Evolutionary conservation across 257 asterid species (phyloP).

Genomic region (Salvia rosmarinus): DNA sequence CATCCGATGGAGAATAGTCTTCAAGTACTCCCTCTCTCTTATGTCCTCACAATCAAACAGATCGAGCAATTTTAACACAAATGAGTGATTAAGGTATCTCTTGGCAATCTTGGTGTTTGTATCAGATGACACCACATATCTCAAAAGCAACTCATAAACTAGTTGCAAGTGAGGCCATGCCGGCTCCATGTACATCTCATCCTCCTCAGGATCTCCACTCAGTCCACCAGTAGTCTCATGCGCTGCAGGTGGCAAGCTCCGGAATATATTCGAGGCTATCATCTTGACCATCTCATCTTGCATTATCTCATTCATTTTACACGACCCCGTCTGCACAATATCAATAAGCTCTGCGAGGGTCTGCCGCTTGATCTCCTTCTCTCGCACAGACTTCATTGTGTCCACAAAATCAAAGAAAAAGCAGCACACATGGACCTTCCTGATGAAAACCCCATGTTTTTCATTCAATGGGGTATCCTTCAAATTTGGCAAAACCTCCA

Average conservation of each 20-base stretch:
- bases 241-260: conserved; percentile 70
- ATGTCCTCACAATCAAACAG: conserved; percentile 83
- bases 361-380: conserved; percentile 94
- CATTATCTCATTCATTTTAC: conserved; percentile 88
- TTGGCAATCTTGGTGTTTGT: conserved; percentile 76
- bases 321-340: conserved; percentile 72
- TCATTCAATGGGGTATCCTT: conserved; percentile 68
- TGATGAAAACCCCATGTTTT: conserved; percentile 65
- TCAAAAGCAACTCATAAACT: conserved; percentile 68
- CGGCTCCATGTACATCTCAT: conserved; percentile 78
- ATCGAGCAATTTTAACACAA: conserved; percentile 67
- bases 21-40: conserved; percentile 90
- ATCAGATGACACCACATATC: conserved; percentile 70
- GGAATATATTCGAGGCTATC: conserved; percentile 73
- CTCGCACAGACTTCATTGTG: conserved; percentile 75
- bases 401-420: conserved; percentile 68
- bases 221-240: conserved; percentile 60
- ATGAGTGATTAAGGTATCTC: conserved; percentile 77
- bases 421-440: conserved; percentile 81
- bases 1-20: conserved; percentile 83
- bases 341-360: conserved; percentile 78
- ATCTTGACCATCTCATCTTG: conserved; percentile 82
- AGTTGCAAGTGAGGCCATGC: conserved; percentile 91
- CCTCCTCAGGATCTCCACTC: conserved; percentile 82
- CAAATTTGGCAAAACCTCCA: conserved; percentile 76